Evolutionary conservation across 768 basidiomycete species (phyloP).

Genomic region (Psilocybe cyanescens): DNA sequence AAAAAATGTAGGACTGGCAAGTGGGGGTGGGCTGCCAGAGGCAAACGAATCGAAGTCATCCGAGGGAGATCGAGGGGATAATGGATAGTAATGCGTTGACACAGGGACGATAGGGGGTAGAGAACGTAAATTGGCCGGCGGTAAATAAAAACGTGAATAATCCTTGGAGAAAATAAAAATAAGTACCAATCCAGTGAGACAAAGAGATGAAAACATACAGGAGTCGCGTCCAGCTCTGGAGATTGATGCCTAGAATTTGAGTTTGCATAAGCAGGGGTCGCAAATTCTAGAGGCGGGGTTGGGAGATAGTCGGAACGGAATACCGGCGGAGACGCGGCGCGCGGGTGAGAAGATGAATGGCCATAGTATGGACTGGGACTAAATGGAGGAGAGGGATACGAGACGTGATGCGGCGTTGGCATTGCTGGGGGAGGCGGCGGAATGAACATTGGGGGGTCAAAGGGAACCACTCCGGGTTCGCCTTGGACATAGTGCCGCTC

Average conservation of each 20-base stretch:
- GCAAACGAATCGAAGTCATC: slow-evolving; percentile 5
- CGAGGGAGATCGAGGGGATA: slow-evolving; percentile 14
- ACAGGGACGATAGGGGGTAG: slow-evolving; percentile 13
- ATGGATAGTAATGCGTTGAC: slow-evolving; percentile 6
- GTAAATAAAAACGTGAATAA: slow-evolving; percentile 10
- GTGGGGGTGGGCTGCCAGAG: slow-evolving; percentile 29
- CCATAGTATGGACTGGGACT: slow-evolving; percentile 15
- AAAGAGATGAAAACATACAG: slow-evolving; percentile 10
- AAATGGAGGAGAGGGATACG: slow-evolving; percentile 21
- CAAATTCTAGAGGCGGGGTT: slow-evolving; percentile 42
- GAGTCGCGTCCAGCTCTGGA: slow-evolving; percentile 14
- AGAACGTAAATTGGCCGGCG: slow-evolving; percentile 2
- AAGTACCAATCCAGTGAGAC: background rate
- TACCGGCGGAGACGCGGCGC: slow-evolving; percentile 29
- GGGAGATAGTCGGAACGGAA: slow-evolving; percentile 37
- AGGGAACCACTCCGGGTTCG: slow-evolving; percentile 64
- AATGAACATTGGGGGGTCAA: slow-evolving; percentile 32
- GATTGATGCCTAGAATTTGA: slow-evolving; percentile 11
- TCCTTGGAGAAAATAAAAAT: slow-evolving; percentile 8
- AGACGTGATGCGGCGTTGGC: slow-evolving; percentile 11
- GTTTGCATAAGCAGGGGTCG: slow-evolving; percentile 28
- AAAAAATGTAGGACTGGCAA: slow-evolving; percentile 25
- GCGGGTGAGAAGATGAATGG: slow-evolving; percentile 21
- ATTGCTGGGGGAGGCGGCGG: slow-evolving; percentile 18
- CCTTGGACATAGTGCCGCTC: slow-evolving; percentile 66